Base-by-base conservation (phyloP, 495 filamentous ascomycete genomes). In the Neurospora sp. region DNA sequence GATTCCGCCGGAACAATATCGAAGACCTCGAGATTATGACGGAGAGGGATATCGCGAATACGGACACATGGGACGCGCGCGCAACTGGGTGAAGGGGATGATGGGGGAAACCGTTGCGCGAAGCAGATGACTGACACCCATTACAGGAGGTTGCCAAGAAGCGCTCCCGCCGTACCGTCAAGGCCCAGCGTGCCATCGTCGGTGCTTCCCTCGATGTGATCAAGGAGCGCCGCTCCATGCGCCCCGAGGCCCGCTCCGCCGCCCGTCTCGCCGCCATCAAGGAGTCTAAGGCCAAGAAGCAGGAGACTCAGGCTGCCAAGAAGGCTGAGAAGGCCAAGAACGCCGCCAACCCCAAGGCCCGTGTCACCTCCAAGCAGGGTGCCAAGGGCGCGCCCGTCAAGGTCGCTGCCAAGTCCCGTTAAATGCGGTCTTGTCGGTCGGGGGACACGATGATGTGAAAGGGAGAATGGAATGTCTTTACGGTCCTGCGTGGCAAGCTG, bases 321-420 rank as follows among this genome's bases (percentile, higher is more conserved):
- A 98, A 98, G 93, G 90, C 92, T 59, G 96, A 98, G 86, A 99
- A 99, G 93, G 96, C 96, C 77, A 99, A 98, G 93, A 88, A 76
- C 78, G 96, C 94, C 75, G 89, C 91, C 74, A 88, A 93, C 86
- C 86, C 87, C 74, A 40, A 54, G 40, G 85, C 88, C 81, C 88
- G 91, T 82, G 92, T 97, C 84, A 88, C 90, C 83, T 92, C 93
- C 88, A 99, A 99, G 92, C 94, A 97, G 90, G 94, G 94, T 77
- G 93, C 93, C 40, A 97, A 96, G 90, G 96, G 96, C 78, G 90
- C 94, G 79, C 89, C 90, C 77, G 84, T 85, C 78, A 98, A 98
- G 92, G 90, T 93, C 75, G 87, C 90, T 80, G 92, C 93, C 85
- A 94, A 91, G 83, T 89, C 87, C 85, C 94, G 94, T 88, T 99